Percentiles rank a stretch among this genome's conserved stretches.
phyloP scores from a whole-genome alignment of 768 basidiomycete species.

The Royoungia palumana region DNA sequence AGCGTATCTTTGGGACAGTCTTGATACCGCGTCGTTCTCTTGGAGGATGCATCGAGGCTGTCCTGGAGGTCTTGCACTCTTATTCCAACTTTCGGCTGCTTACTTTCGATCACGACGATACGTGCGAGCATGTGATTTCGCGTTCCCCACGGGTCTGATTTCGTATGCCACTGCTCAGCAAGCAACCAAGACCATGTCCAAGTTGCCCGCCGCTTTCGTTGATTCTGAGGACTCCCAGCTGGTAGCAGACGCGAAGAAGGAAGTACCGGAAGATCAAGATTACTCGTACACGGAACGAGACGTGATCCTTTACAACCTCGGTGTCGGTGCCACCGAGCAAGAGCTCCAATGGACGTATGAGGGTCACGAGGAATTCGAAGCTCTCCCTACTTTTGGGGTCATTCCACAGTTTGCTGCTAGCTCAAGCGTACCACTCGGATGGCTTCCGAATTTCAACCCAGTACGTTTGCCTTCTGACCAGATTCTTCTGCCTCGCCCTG shows the following conservation, averaged over 20 bases:
- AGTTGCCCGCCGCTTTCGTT: conserved; percentile 50
- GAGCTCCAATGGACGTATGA: conserved; percentile 93
- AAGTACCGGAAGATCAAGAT: conserved; percentile 47
- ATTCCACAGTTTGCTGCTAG: conserved; percentile 85
- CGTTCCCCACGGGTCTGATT: too few relatives aligned
- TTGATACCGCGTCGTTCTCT: too few relatives aligned
- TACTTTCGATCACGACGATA: too few relatives aligned
- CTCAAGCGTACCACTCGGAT: conserved; percentile 67
- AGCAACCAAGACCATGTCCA: conserved; percentile 26
- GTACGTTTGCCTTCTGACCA: conserved; percentile 41
- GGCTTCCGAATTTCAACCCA: conserved; percentile 93
- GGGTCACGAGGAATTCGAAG: conserved; percentile 78
- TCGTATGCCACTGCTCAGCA: background rate
- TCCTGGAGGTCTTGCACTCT: too few relatives aligned
- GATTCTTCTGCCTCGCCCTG: background rate
- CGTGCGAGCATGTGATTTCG: conserved; percentile 1
- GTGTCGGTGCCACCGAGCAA: conserved; percentile 88
- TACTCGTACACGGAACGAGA: conserved; percentile 86
- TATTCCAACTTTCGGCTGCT: too few relatives aligned
- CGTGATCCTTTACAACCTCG: conserved; percentile 92
- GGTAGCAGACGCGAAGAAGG: conserved; percentile 79
- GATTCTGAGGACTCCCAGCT: conserved; percentile 82
- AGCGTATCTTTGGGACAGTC: too few relatives aligned
- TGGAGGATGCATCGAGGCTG: too few relatives aligned
- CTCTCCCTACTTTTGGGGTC: conserved; percentile 93